phyloP scores from a whole-genome alignment of 192 early-diverging fungal genomes.

The Coemansia sp. region DNA sequence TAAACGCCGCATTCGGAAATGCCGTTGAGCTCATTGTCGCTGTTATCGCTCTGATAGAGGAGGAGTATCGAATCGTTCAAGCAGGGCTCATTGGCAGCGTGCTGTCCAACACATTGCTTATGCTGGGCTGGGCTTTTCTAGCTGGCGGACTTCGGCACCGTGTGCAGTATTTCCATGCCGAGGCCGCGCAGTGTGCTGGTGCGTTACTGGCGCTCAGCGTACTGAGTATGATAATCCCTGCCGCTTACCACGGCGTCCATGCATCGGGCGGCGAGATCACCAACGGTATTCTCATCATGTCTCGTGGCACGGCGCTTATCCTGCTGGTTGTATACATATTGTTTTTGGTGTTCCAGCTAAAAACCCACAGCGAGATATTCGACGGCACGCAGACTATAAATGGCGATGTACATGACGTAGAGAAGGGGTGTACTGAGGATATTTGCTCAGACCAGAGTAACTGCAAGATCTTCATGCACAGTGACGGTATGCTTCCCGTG shows the following conservation, averaged over 20 bases:
- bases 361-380: constrained; percentile 70
- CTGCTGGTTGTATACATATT: constrained; percentile 68
- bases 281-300: constrained; percentile 61
- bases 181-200: constrained; percentile 73
- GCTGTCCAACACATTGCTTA: constrained; percentile 87
- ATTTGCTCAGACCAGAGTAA: not conserved
- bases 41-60: constrained; percentile 65
- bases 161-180: constrained; percentile 68
- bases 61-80: constrained; percentile 68
- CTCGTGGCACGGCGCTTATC: constrained; percentile 70
- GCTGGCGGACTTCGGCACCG: constrained; percentile 73
- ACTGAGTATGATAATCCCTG: constrained; percentile 70
- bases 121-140: constrained; percentile 86
- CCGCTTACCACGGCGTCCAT: constrained; percentile 65
- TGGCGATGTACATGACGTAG: not conserved
- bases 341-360: constrained; percentile 84
- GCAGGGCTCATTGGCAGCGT: constrained; percentile 88
- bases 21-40: constrained; percentile 62
- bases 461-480: constrained; percentile 4
- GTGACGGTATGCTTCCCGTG: not conserved
- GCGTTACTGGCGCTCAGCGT: constrained; percentile 67
- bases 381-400: constrained; percentile 42
- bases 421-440: not conserved
- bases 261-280: constrained; percentile 51
- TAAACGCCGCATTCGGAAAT: constrained; percentile 77